Base-by-base conservation (phyloP, 495 filamentous ascomycete genomes). In the Aspergillus biplanus region DNA sequence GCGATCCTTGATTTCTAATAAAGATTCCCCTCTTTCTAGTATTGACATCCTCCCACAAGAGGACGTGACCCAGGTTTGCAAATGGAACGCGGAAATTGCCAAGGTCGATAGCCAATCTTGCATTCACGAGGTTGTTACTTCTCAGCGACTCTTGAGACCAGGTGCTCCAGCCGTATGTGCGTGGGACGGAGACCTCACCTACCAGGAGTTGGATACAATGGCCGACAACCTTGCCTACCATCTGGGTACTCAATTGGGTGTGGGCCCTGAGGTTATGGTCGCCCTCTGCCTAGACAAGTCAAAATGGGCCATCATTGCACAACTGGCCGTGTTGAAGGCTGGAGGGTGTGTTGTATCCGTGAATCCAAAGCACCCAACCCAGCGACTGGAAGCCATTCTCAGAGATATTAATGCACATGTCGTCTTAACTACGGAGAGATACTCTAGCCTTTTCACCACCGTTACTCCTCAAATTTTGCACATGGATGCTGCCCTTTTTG, bases 141-240 rank as follows among this genome's bases (percentile, higher is more conserved):
- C 47, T 8, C 59, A 62, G 59, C 59, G 52, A 12, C 32, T 48
- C 0, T 7, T 62, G 9, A 39, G 52, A 37, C 52, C 59, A 5
- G 5, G 27, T 11, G 18, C 13, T 12, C 56, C 52, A 11, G 59
- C 59, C 5, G 52, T 62, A 3, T 62, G 52, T 49, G 59, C 59
- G 9, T 62, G 59, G 59, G 81, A 81, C 62, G 75, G 71, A 0
- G 56, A 67, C 8, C 67, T 76, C 42, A 77, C 71, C 13, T 80
- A 80, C 11, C 52, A 32, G 6, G 52, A 62, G 39, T 46, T 62
- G 32, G 59, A 62, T n/a, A 52, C 56, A 1, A 56, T 55, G 59
- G 33, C 52, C 5, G 33, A 49, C 31, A n/a, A 21, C 9, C 39
- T 62, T 12, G 52, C 59, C 6, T 52, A 62, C 7, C 52, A 50